Percentiles rank a stretch among this genome's conserved stretches.
Conservation (phyloP, 176 grass and related monocot genomes). For the Sorghum bicolor region DNA sequence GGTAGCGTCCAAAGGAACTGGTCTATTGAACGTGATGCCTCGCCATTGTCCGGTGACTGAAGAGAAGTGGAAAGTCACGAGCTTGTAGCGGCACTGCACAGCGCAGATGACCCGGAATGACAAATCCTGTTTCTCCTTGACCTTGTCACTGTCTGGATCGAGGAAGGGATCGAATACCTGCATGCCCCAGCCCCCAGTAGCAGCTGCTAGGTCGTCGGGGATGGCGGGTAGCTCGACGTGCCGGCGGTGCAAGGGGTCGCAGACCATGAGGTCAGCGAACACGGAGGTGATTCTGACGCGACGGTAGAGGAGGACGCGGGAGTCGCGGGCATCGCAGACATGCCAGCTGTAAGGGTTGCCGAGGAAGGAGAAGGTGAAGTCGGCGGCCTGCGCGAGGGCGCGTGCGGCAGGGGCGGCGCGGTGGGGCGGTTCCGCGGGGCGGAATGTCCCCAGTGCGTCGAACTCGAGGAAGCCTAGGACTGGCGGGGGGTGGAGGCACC, state of each 20-base stretch:
- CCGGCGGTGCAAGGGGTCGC: neutral
- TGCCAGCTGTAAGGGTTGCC: no score
- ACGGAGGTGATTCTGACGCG: no score
- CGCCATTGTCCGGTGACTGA: neutral
- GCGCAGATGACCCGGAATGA: constrained; percentile 22
- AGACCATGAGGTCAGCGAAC: neutral
- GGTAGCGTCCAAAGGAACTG: neutral
- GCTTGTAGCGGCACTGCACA: neutral
- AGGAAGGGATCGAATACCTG: constrained; percentile 11
- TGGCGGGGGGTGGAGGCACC: no score
- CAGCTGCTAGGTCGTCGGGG: neutral
- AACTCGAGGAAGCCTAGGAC: no score
- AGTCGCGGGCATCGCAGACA: no score
- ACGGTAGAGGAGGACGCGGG: neutral
- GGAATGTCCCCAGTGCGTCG: no score
- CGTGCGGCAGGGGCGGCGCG: no score
- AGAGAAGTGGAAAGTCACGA: constrained; percentile 26
- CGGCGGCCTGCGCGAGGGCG: no score
- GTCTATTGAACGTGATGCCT: neutral
- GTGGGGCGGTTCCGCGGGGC: no score
- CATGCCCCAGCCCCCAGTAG: neutral
- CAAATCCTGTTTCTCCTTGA: neutral
- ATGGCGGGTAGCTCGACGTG: neutral
- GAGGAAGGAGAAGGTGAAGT: no score
- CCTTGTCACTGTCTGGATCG: neutral